Conservation (phyloP, 2,329 filamentous ascomycete genomes). For the Zymoseptoria pseudotritici region DNA sequence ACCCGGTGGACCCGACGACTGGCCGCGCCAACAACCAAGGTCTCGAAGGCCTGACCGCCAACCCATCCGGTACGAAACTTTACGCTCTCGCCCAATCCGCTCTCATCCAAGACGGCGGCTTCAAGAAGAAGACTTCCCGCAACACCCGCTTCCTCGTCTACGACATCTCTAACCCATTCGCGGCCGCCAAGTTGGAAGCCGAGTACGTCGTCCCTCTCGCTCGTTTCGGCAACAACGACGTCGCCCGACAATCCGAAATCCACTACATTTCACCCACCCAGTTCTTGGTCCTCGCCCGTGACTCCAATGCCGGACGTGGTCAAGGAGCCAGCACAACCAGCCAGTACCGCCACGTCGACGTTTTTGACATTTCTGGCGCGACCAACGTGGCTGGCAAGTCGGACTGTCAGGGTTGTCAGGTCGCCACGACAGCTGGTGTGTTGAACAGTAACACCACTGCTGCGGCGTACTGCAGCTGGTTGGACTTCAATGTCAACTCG, state of each 20-base stretch:
- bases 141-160: constrained; percentile 59
- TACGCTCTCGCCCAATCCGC: constrained; percentile 62
- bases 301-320: constrained; percentile 54
- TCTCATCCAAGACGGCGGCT: constrained; percentile 54
- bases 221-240: constrained; percentile 5
- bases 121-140: constrained; percentile 46
- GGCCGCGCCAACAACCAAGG: constrained; percentile 68
- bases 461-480: constrained; percentile 57
- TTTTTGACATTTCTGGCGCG: constrained; percentile 56
- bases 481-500: constrained; percentile 60
- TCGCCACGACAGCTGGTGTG: constrained; percentile 45
- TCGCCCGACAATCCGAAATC: constrained; percentile 61
- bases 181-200: constrained; percentile 37
- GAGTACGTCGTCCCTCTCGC: constrained; percentile 59
- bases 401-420: constrained; percentile 32
- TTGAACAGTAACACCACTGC: constrained; percentile 49
- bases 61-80: constrained; percentile 54
- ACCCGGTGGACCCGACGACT: constrained; percentile 50
- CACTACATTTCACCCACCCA: constrained; percentile 56
- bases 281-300: constrained; percentile 60
- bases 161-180: constrained; percentile 37
- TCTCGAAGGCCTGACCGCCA: constrained; percentile 62
- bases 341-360: constrained; percentile 60
- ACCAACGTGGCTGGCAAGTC: constrained; percentile 54
- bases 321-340: constrained; percentile 43